Base-by-base conservation (phyloP, 805 yeast species). In the Starmerella geochares region DNA sequence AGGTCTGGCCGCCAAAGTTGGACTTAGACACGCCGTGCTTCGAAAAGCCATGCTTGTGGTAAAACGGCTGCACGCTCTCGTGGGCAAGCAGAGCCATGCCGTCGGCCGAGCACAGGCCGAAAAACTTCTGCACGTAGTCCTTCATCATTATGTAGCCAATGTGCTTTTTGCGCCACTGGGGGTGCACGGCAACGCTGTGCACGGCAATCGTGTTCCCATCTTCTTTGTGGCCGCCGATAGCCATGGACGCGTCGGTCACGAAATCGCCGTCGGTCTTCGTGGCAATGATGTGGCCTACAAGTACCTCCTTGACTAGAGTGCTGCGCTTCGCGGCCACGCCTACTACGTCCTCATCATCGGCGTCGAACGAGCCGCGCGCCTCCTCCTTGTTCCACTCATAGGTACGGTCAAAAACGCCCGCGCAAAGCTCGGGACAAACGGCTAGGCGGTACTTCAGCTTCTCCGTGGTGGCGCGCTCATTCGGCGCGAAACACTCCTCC, bases 111-210 rank as follows among this genome's bases (percentile, higher is more conserved):
- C 80, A 86, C 64, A 87, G 94, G 64, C 86, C 86, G 44, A 86
- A 78, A 65, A 90, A 70, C 62, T 90, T 85, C 66, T 92, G 96
- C 54, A 88, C 76, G 68, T 85, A 92, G 67, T 90, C 98, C 58
- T 83, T 86, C 60, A 90, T 67, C 61, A 90, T 68, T 51, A 87
- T 70, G 13, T 94, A 78, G 8, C 94, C 97, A 52, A 92, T 71
- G 62, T 84, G 85, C 66, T 79, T 76, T 52, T 88, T 85, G 64
- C 81, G 86, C 74, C 79, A 86, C 35, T 79, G 78, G 20, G 87
- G 84, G 58, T 79, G 79, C 24, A 92, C 77, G 2, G 79, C 88
- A 21, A 90, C 69, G 3, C 92, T 79, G 65, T 92, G 97, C 44
- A 90, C 73, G 3, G 88, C 96, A 51, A 90, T 78, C 36, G 73